Evolutionary conservation across 148 eudicot species (phyloP).

Genomic region (Rhododendron mucronatum): DNA sequence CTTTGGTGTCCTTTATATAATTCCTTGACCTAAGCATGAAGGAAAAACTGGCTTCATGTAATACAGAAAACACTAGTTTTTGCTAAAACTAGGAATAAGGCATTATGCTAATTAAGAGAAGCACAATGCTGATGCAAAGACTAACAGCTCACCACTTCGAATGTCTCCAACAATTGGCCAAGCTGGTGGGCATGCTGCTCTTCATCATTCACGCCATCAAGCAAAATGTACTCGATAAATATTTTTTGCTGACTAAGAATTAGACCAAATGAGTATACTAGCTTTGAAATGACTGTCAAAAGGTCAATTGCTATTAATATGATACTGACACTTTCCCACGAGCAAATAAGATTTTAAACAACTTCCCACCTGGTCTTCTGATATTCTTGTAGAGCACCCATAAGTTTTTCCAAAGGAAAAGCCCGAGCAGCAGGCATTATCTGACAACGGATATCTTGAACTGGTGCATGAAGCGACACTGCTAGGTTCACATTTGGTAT

Average conservation of each 20-base stretch:
- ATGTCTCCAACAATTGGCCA: conserved; percentile 73
- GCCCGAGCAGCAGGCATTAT: conserved; percentile 99
- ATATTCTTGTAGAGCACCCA: conserved; percentile 70
- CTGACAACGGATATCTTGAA: conserved; percentile 94
- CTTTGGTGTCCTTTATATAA: background rate
- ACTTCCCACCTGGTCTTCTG: conserved; percentile 63
- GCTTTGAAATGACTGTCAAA: background rate
- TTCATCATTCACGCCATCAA: conserved; percentile 91
- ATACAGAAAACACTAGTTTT: background rate
- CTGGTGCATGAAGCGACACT: conserved; percentile 96
- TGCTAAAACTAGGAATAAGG: background rate
- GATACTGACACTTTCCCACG: background rate
- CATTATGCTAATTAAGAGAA: background rate
- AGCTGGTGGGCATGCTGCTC: conserved; percentile 93
- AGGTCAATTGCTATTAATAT: background rate
- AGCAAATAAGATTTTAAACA: background rate
- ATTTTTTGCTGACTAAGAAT: conserved; percentile 81
- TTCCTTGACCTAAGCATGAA: background rate
- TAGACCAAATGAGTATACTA: conserved; percentile 19
- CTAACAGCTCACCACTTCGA: conserved; percentile 69
- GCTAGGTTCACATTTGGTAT: conserved; percentile 83
- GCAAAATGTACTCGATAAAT: conserved; percentile 98
- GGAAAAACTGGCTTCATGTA: background rate
- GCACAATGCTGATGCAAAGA: background rate
- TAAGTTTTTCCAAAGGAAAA: conserved; percentile 86